Evolutionary conservation across 2,329 filamentous ascomycete species (phyloP).

Genomic region (Fusarium brachygibbosum): DNA sequence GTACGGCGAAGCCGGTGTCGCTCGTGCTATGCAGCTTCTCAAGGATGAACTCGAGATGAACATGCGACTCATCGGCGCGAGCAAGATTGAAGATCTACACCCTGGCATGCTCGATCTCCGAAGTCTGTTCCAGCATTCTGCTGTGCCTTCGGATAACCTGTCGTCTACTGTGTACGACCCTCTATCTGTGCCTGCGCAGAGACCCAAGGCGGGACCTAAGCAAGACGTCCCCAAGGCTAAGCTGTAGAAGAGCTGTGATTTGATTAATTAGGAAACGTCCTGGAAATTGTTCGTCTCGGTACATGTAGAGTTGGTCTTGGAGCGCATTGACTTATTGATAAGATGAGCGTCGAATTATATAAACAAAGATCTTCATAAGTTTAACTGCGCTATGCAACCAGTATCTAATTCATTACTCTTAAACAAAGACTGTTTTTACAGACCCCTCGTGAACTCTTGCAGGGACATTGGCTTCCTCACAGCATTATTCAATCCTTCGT

Average conservation of each 20-base stretch:
- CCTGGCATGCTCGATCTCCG: conserved; percentile 84
- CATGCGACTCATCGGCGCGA: conserved; percentile 92
- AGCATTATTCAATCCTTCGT: conserved; percentile 93
- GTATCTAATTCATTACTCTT: not conserved
- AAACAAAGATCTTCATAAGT: conserved; percentile 15
- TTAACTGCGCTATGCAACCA: conserved; percentile 31
- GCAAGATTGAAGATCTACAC: conserved; percentile 80
- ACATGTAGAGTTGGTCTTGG: conserved; percentile 39
- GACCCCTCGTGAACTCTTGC: conserved; percentile 78
- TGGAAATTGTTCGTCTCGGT: conserved; percentile 8
- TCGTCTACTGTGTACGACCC: conserved; percentile 66
- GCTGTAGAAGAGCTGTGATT: conserved; percentile 55
- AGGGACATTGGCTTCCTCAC: conserved; percentile 89
- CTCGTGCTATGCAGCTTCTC: conserved; percentile 90
- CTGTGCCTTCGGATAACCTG: conserved; percentile 64
- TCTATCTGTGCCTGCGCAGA: conserved; percentile 65
- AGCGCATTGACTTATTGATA: conserved; percentile 28
- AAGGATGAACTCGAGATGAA: conserved; percentile 99
- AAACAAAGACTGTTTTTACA: conserved; percentile 57
- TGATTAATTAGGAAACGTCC: conserved; percentile 2
- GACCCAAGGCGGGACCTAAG: conserved; percentile 54
- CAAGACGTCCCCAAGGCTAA: conserved; percentile 55
- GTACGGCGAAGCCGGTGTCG: conserved; percentile 88
- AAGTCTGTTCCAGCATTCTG: conserved; percentile 70
- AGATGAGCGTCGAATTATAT: conserved; percentile 20